Percentiles rank a stretch among this genome's conserved stretches.
Evolutionary conservation across 805 yeast genomes (phyloP).

Genomic region (Candida sanyiensis): DNA sequence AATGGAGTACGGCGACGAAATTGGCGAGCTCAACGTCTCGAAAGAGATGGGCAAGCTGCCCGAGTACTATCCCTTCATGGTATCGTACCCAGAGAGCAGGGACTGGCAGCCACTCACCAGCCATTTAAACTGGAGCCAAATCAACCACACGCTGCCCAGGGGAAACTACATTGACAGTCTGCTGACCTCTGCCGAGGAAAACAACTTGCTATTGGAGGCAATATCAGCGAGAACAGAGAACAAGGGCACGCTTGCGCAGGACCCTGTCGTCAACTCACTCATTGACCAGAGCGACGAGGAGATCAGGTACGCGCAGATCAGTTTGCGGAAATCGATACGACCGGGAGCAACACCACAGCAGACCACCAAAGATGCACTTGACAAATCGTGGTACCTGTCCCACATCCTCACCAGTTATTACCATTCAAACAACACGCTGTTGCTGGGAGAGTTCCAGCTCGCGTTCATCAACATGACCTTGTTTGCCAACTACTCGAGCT

Average conservation of each 20-base stretch:
- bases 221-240: conserved; percentile 28
- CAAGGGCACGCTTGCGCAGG: conserved; percentile 26
- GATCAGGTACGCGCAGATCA: conserved; percentile 37
- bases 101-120: conserved; percentile 26
- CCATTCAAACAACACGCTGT: conserved; percentile 25
- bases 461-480: conserved; percentile 43
- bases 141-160: conserved; percentile 26
- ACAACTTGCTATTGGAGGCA: conserved; percentile 34
- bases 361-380: conserved; percentile 47
- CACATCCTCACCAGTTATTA: conserved; percentile 27
- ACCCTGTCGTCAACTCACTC: conserved; percentile 28
- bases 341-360: conserved; percentile 33
- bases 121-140: conserved; percentile 23
- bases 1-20: conserved; percentile 26
- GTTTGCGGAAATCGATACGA: conserved; percentile 35
- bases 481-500: conserved; percentile 58
- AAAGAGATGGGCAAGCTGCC: conserved; percentile 28
- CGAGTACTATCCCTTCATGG: conserved; percentile 33
- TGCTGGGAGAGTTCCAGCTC: conserved; percentile 52
- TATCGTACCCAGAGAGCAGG: conserved; percentile 33
- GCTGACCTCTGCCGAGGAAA: conserved; percentile 46
- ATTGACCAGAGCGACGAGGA: conserved; percentile 31
- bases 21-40: conserved; percentile 29
- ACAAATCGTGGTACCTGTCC: conserved; percentile 55
- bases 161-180: conserved; percentile 34